These are phyloP conservation scores for Teunomyces kruisii DNA, from an alignment of 805 yeast genomes.

Conservation along the genomic window DNA sequence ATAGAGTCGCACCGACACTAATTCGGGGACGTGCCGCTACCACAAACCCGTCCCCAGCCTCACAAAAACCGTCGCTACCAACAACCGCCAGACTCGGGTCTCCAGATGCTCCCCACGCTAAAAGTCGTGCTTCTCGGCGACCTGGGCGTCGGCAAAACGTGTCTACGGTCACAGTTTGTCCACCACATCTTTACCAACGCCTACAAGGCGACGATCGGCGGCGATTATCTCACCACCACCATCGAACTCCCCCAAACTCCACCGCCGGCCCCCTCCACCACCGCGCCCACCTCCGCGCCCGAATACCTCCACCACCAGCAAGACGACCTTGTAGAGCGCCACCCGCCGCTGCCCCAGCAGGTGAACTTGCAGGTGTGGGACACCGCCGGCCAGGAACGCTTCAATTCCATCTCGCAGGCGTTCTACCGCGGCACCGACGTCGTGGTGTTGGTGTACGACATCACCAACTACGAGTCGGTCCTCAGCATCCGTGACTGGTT, in stretches of 20 bases:
- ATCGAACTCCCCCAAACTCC: constrained; percentile 12
- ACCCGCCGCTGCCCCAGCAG: constrained; percentile 6
- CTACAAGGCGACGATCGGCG: constrained; percentile 60
- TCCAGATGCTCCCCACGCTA: constrained; percentile 19
- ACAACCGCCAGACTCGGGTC: too few relatives aligned
- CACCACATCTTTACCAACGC: constrained; percentile 56
- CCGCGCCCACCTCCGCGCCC: too few relatives aligned
- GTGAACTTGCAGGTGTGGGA: constrained; percentile 58
- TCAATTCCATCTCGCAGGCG: constrained; percentile 50
- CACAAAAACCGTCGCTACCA: too few relatives aligned
- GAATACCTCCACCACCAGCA: neutral
- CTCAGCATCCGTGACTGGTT: constrained; percentile 50
- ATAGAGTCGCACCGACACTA: too few relatives aligned
- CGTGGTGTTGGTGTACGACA: constrained; percentile 53
- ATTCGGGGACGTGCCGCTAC: too few relatives aligned
- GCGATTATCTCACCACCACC: constrained; percentile 52
- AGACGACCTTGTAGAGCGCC: constrained; percentile 4
- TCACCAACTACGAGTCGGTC: constrained; percentile 51
- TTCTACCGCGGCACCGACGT: constrained; percentile 62
- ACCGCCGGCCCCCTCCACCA: neutral
- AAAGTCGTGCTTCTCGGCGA: constrained; percentile 60
- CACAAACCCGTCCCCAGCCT: too few relatives aligned
- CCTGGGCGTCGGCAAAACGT: constrained; percentile 61
- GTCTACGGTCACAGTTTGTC: constrained; percentile 53
- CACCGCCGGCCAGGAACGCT: constrained; percentile 49